phyloP scores from a whole-genome alignment of 2,329 filamentous ascomycete genomes.

The Cryphonectria carpinicola region DNA sequence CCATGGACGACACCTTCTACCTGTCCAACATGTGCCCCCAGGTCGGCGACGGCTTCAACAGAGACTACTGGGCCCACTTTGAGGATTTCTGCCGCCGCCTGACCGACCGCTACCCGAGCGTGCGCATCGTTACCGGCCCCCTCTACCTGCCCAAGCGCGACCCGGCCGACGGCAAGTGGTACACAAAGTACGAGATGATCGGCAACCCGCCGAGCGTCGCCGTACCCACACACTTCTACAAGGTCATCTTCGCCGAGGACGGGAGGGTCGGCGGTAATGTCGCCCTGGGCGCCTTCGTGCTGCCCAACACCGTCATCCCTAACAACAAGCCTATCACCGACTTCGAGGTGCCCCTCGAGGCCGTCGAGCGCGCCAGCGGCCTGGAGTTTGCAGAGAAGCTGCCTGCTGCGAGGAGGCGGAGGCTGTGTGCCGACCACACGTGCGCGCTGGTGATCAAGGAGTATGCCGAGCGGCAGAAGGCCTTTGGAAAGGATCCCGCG shows the following conservation, averaged over 20 bases:
- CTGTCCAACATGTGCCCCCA: conserved; percentile 98
- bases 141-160: conserved; percentile 89
- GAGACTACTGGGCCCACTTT: conserved; percentile 99
- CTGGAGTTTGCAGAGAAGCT: conserved; percentile 87
- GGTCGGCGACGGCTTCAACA: conserved; percentile 97
- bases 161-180: conserved; percentile 86
- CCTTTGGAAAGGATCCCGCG: conserved; percentile 49
- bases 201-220: conserved; percentile 91
- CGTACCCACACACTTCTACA: conserved; percentile 98
- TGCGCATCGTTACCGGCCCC: conserved; percentile 90
- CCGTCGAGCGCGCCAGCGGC: conserved; percentile 87
- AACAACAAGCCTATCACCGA: conserved; percentile 86
- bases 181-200: conserved; percentile 93
- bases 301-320: conserved; percentile 87
- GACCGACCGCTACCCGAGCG: conserved; percentile 78
- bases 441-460: conserved; percentile 86
- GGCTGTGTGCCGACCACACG: conserved; percentile 82
- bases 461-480: conserved; percentile 66
- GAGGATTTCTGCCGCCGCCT: conserved; percentile 94
- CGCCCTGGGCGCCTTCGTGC: conserved; percentile 88
- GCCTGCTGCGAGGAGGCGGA: conserved; percentile 71
- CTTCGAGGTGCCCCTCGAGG: conserved; percentile 94
- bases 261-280: conserved; percentile 72
- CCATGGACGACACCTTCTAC: conserved; percentile 94
- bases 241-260: conserved; percentile 96